Conservation (phyloP, 768 basidiomycete genomes). For the Lentinula boryana region DNA sequence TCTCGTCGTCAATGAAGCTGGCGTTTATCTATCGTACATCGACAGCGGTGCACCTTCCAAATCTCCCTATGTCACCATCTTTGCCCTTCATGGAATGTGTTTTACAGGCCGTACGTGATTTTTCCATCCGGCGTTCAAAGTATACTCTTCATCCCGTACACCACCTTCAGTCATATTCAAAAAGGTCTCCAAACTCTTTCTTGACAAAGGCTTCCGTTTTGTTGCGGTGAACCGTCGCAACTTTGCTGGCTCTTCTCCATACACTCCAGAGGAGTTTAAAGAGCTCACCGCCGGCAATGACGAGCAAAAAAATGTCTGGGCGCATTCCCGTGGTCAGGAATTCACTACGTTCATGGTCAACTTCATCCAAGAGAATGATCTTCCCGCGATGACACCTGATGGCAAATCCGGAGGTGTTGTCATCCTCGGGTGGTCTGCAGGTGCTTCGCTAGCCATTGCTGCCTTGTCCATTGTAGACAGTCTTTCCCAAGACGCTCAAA, state of each 20-base stretch:
- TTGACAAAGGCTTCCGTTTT: conserved; percentile 12
- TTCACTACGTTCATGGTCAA: conserved; percentile 21
- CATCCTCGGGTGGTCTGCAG: conserved; percentile 9
- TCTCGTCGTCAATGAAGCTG: neutral
- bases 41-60: neutral
- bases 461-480: neutral
- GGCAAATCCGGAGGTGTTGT: conserved; percentile 20
- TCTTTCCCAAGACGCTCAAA: neutral
- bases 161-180: neutral
- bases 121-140: neutral
- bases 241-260: conserved; percentile 25
- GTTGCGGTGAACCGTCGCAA: conserved; percentile 26
- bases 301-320: conserved; percentile 11
- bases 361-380: conserved; percentile 13
- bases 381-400: conserved; percentile 9
- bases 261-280: conserved; percentile 19
- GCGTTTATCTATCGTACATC: neutral
- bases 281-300: conserved; percentile 11
- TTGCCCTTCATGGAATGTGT: neutral
- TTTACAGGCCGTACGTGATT: neutral
- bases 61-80: neutral
- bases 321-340: conserved; percentile 21
- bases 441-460: neutral
- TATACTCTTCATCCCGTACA: neutral
- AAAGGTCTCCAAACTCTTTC: neutral